Evolutionary conservation across 1,139 yeast genomes (phyloP).

Genomic region (Debaryomycetaceae sp.): DNA sequence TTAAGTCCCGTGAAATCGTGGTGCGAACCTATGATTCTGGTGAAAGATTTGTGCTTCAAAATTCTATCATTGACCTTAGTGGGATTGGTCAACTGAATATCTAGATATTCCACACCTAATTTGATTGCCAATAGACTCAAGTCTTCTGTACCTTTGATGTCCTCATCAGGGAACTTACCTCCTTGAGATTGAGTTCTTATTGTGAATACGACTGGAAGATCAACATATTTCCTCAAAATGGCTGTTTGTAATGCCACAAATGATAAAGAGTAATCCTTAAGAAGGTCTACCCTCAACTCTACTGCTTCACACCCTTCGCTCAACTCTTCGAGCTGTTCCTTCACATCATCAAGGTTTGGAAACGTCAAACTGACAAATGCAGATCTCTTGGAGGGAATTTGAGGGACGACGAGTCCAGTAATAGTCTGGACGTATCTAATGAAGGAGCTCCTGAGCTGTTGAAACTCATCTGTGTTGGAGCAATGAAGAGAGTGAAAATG

Average conservation of each 20-base stretch:
- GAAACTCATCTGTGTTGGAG: slow-evolving; percentile 50
- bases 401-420: slow-evolving; percentile 49
- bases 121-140: slow-evolving; percentile 64
- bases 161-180: slow-evolving; percentile 67
- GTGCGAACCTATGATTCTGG: slow-evolving; percentile 78
- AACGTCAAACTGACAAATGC: slow-evolving; percentile 71
- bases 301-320: slow-evolving; percentile 74
- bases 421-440: slow-evolving; percentile 56
- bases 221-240: slow-evolving; percentile 54
- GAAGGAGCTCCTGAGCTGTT: slow-evolving; percentile 57
- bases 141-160: slow-evolving; percentile 42
- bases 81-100: slow-evolving; percentile 48
- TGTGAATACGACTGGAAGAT: slow-evolving; percentile 78
- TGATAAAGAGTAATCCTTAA: slow-evolving; percentile 45
- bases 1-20: slow-evolving; percentile 66
- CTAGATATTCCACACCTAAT: slow-evolving; percentile 57
- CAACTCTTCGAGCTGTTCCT: slow-evolving; percentile 47
- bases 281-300: slow-evolving; percentile 76
- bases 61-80: slow-evolving; percentile 26
- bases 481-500: slow-evolving; percentile 79
- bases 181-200: slow-evolving; percentile 79
- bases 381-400: slow-evolving; percentile 55
- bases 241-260: slow-evolving; percentile 77
- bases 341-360: slow-evolving; percentile 47
- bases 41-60: slow-evolving; percentile 44